These are phyloP conservation scores for Zostera marina DNA, from an alignment of 116 monocot genomes.

Conservation along the genomic window DNA sequence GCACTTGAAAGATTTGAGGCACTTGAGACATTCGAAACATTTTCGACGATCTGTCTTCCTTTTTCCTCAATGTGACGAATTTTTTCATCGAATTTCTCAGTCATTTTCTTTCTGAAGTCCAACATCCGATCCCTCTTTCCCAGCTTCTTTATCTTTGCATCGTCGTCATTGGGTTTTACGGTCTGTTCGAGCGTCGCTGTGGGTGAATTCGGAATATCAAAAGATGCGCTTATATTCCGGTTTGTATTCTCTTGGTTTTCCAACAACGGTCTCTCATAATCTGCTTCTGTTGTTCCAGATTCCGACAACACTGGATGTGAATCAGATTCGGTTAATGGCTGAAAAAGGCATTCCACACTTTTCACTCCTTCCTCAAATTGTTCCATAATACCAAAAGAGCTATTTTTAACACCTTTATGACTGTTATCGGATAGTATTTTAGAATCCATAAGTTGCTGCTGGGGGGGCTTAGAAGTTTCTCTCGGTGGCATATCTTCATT, in stretches of 20 bases:
- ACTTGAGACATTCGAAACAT: slow-evolving; percentile 8
- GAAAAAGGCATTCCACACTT: slow-evolving; percentile 6
- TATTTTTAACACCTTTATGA: slow-evolving; percentile 5
- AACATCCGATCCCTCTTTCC: slow-evolving; percentile 62
- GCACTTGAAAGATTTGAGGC: too few relatives aligned
- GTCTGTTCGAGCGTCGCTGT: not conserved
- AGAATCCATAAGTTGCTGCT: slow-evolving; percentile 11
- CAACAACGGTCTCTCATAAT: not conserved
- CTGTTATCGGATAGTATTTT: slow-evolving; percentile 6
- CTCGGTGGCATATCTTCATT: slow-evolving; percentile 13
- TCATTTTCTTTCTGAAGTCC: slow-evolving; percentile 79
- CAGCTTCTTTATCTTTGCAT: slow-evolving; percentile 27
- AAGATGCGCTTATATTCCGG: not conserved
- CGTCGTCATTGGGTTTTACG: slow-evolving; percentile 21
- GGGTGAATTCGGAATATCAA: not conserved
- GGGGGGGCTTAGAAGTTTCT: slow-evolving; percentile 10
- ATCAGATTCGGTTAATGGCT: slow-evolving; percentile 1
- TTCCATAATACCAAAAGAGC: not conserved
- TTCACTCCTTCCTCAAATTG: slow-evolving; percentile 17
- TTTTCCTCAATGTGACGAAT: slow-evolving; percentile 68
- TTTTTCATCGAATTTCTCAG: slow-evolving; percentile 88
- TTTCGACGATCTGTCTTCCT: slow-evolving; percentile 68
- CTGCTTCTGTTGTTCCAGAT: not conserved
- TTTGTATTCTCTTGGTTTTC: not conserved
- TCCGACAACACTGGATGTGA: not conserved